Percentiles rank a stretch among this genome's conserved stretches.
These are phyloP conservation scores for Psidium guajava DNA, from an alignment of 345 rosid genomes.

Conservation along the genomic window DNA sequence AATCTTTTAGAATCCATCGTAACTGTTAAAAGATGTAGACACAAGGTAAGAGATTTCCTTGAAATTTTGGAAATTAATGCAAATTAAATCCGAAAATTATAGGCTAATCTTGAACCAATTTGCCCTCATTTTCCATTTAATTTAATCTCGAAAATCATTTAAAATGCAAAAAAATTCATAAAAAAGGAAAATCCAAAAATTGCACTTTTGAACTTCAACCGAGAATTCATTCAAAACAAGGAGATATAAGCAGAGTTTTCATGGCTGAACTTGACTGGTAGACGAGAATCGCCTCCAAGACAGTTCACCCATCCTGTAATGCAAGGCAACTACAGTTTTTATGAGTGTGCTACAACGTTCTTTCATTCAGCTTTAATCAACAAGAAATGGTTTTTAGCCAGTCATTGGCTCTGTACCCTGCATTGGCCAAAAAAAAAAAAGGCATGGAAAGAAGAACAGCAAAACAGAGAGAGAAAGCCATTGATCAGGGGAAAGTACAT, in stretches of 20 bases:
- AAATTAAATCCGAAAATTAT: too few species aligned
- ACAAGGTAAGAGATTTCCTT: too few species aligned
- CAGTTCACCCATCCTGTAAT: neutral
- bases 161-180: too few species aligned
- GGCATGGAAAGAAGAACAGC: neutral
- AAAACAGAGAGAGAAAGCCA: neutral
- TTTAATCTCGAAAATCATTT: too few species aligned
- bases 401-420: neutral
- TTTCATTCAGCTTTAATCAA: neutral
- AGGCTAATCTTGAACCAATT: too few species aligned
- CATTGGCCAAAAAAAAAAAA: neutral
- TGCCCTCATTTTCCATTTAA: too few species aligned
- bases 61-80: too few species aligned
- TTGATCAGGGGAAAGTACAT: neutral
- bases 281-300: neutral
- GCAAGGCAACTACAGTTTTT: neutral
- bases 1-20: too few species aligned
- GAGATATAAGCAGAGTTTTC: neutral
- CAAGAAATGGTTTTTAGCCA: neutral
- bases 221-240: too few species aligned
- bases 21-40: too few species aligned
- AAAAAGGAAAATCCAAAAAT: too few species aligned
- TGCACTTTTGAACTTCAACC: too few species aligned
- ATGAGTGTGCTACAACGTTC: neutral
- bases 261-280: neutral